Base-by-base conservation (phyloP, 225 moss, liverwort and hornwort genomes). In the Sphagnum tenellum region DNA sequence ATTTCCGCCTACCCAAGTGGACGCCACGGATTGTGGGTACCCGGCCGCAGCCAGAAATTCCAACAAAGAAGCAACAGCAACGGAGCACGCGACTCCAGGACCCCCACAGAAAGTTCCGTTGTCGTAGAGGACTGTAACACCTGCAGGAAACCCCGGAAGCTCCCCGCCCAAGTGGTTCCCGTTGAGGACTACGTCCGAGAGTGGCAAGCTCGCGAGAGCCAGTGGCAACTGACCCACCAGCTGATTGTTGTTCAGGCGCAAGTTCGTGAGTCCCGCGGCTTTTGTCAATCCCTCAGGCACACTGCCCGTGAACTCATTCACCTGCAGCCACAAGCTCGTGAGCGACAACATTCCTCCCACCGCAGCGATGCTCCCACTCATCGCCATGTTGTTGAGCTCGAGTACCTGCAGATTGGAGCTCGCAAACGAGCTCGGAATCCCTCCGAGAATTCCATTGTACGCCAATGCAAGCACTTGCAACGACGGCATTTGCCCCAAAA, bases 11-110 rank as follows among this genome's bases (percentile, higher is more conserved):
- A 76, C 47, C 96, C 96, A 96, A 9, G 69, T 64, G 29, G 60
- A 44, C 2, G 89, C 87, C 2, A 83, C 73, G n/a, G 59, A 48
- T 53, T 74, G 76, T 4, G 88, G 90, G 56, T 74, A 92, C 3
- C 78, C 71, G 3, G 85, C 87, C 11, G 64, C 87, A 3, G 69
- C 77, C 59, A 96, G 58, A 57, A 96, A 96, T 46, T 84, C 92
- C 47, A 96, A 65, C 71, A 96, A 63, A 9, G 79, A 79, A 46
- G 86, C 73, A 65, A 87, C 86, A 44, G 78, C 64, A 7, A 77
- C 5, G 9, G 80, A 74, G 64, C 96, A 96, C 5, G 66, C 45
- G 55, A 67, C 75, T 3, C 96, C 96, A 0, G 82, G 69, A 1
- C 54, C 78, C 44, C 63, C 75, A 65, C 86, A 82, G 64, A 85